Base-by-base conservation (phyloP, 1,284 basidiomycete species). In the Cryptococcus depauperatus region DNA sequence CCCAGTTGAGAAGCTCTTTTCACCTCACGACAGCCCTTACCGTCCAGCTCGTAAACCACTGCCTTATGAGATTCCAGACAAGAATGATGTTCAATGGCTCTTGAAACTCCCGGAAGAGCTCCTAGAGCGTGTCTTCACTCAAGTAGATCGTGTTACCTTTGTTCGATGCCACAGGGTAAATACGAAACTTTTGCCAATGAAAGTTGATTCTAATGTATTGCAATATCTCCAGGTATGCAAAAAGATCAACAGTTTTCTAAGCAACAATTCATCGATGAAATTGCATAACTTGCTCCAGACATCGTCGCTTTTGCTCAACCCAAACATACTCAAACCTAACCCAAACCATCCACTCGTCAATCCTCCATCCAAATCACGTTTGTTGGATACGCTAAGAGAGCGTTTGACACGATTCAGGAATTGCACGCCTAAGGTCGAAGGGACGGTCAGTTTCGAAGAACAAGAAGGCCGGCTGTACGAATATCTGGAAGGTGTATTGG, bases 221-320 rank as follows among this genome's bases (percentile, higher is more conserved):
- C n/a, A n/a, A 35, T 42, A 16, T 37, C 21, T 23, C 2, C 37
- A 68, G 64, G 53, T 70, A n/a, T 65, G 59, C 48, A 58, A 57
- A 41, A 33, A 52, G 2, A 42, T 68, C 35, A 54, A 61, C 34
- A 48, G 47, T 1, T 44, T 67, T 35, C 44, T 66, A 7, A 57
- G 52, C 3, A 48, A 52, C 6, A 64, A 62, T 19, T 51, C 66
- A 2, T 50, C 53, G 1, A 52, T 69, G 10, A 75, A 87, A 18
- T 86, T 88, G 78, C 81, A 81, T 22, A 82, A 81, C 51, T 83
- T 85, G 0, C 83, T 91, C 55, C 74, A 85, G 3, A 83, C 84
- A 0, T 78, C 82, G 0, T 85, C 86, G 62, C 76, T 87, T 5
- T 79, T 82, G 48, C 78, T 82, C 13, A 69, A 70, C 40, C 62